Evolutionary conservation across 164 flowering plant genomes (phyloP).

Genomic region (Vitis labrusca): DNA sequence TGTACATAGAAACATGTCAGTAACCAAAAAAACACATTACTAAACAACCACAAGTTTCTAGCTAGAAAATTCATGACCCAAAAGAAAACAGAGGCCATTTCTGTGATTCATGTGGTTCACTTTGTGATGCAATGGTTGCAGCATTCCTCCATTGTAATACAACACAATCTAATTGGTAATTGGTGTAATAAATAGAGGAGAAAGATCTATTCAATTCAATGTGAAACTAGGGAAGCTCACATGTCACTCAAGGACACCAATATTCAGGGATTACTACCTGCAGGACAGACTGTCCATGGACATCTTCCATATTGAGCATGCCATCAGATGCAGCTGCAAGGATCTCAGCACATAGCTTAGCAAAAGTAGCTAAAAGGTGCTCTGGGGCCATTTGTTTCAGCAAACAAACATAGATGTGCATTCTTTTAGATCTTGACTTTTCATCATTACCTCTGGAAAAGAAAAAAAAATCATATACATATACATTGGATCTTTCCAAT

Average conservation of each 20-base stretch:
- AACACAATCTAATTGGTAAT: too few relatives aligned
- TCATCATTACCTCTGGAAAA: slow-evolving; percentile 78
- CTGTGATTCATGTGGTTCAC: not conserved
- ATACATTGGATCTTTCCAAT: not conserved
- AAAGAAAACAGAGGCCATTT: not conserved
- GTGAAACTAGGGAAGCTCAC: too few relatives aligned
- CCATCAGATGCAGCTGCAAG: slow-evolving; percentile 96
- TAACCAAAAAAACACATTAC: too few relatives aligned
- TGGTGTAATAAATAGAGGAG: too few relatives aligned
- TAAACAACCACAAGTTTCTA: too few relatives aligned
- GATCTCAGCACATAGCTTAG: slow-evolving; percentile 90
- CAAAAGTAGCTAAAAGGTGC: slow-evolving; percentile 93
- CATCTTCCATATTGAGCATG: slow-evolving; percentile 68
- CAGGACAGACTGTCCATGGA: slow-evolving; percentile 74
- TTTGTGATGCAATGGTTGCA: not conserved
- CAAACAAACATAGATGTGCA: slow-evolving; percentile 80
- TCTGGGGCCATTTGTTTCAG: slow-evolving; percentile 99
- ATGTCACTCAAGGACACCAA: too few relatives aligned
- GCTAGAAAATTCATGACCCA: too few relatives aligned
- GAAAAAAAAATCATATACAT: not conserved
- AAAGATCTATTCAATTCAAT: too few relatives aligned
- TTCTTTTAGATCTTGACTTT: slow-evolving; percentile 71
- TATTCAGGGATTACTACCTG: slow-evolving; percentile 46
- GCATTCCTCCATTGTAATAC: too few relatives aligned
- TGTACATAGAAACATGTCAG: too few relatives aligned